Evolutionary conservation across 345 rosid genomes (phyloP).

Genomic region (Camelina neglecta): DNA sequence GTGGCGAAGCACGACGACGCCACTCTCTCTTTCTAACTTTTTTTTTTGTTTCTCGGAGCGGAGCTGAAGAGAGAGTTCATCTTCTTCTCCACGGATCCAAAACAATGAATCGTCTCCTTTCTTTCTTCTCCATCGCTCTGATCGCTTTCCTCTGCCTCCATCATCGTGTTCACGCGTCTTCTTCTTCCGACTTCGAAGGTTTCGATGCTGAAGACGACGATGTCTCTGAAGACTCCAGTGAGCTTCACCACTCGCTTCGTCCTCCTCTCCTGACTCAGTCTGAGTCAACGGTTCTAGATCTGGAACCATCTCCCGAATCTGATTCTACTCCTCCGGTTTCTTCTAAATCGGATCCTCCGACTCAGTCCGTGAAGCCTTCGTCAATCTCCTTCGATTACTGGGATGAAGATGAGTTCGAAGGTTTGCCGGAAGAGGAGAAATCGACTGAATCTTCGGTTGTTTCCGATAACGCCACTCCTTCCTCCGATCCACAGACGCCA

Average conservation of each 20-base stretch:
- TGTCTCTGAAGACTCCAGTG: conserved; percentile 47
- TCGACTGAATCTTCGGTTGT: conserved; percentile 12
- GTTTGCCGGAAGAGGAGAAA: conserved; percentile 59
- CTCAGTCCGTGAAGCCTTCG: conserved; percentile 40
- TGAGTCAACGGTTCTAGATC: conserved; percentile 46
- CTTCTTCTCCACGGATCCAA: conserved; percentile 28
- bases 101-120: conserved; percentile 25
- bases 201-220: conserved; percentile 90
- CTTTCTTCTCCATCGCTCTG: conserved; percentile 46
- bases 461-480: conserved; percentile 44
- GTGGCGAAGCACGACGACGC: conserved; percentile 35
- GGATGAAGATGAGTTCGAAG: conserved; percentile 99
- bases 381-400: conserved; percentile 69
- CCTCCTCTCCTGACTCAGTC: conserved; percentile 69
- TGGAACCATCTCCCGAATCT: conserved; percentile 35
- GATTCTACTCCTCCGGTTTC: conserved; percentile 37
- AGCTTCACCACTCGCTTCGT: conserved; percentile 53
- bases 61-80: neutral
- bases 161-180: conserved; percentile 40
- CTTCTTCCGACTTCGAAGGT: conserved; percentile 89
- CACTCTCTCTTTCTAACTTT: neutral
- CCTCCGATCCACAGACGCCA: conserved; percentile 29
- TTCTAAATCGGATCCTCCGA: conserved; percentile 41
- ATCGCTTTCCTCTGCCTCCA: conserved; percentile 39
- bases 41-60: too few species aligned